These are phyloP conservation scores for Eragrostis curvula DNA, from an alignment of 176 grass and related monocot genomes.

Conservation along the genomic window DNA sequence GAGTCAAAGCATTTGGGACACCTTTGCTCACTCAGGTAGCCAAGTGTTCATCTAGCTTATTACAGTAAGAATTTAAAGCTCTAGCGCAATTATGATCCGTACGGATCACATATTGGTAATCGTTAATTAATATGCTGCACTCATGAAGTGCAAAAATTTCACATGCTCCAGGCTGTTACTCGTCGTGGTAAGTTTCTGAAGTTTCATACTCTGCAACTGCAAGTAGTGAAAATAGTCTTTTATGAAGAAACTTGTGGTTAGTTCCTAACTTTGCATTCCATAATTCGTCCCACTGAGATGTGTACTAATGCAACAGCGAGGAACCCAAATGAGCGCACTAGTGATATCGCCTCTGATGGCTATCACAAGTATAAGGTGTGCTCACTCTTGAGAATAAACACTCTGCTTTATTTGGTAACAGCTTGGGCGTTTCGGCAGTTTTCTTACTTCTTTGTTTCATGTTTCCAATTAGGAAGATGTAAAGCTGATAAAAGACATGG, in stretches of 20 bases:
- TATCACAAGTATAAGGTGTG: constrained; percentile 69
- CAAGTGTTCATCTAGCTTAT: background rate
- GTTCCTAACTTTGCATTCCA: background rate
- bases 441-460: background rate
- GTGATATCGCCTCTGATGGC: constrained; percentile 44
- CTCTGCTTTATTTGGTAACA: background rate
- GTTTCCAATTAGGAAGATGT: constrained; percentile 61
- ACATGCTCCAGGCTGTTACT: too few relatives aligned
- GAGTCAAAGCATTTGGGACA: constrained; percentile 59
- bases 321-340: constrained; percentile 41
- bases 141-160: too few relatives aligned
- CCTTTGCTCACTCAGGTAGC: constrained; percentile 48
- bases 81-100: background rate
- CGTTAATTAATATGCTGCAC: too few relatives aligned
- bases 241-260: background rate
- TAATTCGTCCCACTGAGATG: background rate
- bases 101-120: too few relatives aligned
- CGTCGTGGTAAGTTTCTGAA: background rate
- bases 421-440: background rate
- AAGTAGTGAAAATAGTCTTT: background rate
- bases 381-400: background rate
- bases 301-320: constrained; percentile 38
- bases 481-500: constrained; percentile 53
- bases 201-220: background rate
- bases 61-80: background rate